These are phyloP conservation scores for Cordyceps cateniannulata DNA, from an alignment of 2,329 filamentous ascomycete genomes.

Conservation along the genomic window DNA sequence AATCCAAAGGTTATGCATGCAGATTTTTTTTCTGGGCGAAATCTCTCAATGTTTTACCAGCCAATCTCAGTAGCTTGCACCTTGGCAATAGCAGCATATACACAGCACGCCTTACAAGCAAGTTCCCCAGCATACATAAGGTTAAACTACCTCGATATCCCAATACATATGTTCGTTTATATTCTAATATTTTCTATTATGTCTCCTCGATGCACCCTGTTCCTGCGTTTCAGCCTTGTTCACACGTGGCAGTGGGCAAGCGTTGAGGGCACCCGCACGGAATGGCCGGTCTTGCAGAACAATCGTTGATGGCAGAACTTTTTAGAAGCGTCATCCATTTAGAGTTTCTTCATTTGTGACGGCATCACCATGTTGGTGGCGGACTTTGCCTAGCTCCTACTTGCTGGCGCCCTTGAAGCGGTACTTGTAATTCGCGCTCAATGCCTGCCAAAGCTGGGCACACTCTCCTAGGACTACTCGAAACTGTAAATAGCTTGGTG, in stretches of 20 bases:
- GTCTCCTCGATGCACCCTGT: neutral
- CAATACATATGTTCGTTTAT: too few species aligned
- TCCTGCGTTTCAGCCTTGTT: neutral
- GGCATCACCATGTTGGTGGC: neutral
- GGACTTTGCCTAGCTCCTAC: neutral
- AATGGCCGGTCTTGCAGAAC: neutral
- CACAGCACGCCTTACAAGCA: too few species aligned
- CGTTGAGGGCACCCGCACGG: neutral
- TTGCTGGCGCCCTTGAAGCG: neutral
- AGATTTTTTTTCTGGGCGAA: neutral
- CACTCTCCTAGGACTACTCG: neutral
- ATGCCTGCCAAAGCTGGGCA: neutral
- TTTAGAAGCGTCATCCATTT: neutral
- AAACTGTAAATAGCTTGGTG: neutral
- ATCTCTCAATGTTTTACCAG: too few species aligned
- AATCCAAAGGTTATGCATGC: neutral
- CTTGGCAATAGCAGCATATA: too few species aligned
- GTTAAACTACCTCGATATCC: neutral
- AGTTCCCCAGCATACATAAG: too few species aligned
- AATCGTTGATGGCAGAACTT: slow-evolving; percentile 2
- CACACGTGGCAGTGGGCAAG: neutral
- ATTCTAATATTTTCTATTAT: neutral
- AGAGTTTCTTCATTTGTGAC: neutral
- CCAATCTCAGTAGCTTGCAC: too few species aligned
- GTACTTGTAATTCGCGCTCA: neutral